These are phyloP conservation scores for Clavispora fructus DNA, from an alignment of 805 yeast genomes.

Conservation along the genomic window DNA sequence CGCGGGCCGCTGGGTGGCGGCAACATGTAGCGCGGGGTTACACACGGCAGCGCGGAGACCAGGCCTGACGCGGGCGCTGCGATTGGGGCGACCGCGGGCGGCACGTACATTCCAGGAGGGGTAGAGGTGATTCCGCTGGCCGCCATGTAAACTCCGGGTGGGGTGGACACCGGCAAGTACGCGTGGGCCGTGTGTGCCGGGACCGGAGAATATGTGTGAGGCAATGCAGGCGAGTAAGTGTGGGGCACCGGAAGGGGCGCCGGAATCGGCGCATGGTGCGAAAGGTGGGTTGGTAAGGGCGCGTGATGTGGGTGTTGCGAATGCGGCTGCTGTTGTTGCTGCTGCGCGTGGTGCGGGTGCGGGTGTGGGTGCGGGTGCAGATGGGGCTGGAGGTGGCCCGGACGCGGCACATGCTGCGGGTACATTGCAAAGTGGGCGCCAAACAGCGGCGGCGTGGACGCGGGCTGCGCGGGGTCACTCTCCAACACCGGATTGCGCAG, in stretches of 20 bases:
- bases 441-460: neutral
- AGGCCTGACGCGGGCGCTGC: neutral
- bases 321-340: too few species aligned
- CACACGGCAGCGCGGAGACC: neutral
- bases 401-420: constrained; percentile 1
- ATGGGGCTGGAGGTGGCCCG: too few species aligned
- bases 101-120: neutral
- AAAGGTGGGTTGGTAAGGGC: too few species aligned
- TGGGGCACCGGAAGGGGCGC: neutral
- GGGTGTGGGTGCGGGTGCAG: too few species aligned
- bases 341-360: too few species aligned
- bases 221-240: neutral
- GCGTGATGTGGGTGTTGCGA: too few species aligned
- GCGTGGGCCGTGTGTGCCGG: neutral
- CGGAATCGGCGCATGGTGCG: neutral
- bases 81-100: neutral
- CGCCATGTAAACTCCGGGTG: neutral
- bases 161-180: neutral
- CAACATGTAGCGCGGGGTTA: neutral
- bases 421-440: constrained; percentile 1
- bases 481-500: constrained; percentile 13
- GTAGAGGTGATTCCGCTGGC: neutral
- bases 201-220: neutral
- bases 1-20: neutral
- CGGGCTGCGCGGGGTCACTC: neutral